Conservation (phyloP, 2,329 filamentous ascomycete species). For the Trichophyton equinum region DNA sequence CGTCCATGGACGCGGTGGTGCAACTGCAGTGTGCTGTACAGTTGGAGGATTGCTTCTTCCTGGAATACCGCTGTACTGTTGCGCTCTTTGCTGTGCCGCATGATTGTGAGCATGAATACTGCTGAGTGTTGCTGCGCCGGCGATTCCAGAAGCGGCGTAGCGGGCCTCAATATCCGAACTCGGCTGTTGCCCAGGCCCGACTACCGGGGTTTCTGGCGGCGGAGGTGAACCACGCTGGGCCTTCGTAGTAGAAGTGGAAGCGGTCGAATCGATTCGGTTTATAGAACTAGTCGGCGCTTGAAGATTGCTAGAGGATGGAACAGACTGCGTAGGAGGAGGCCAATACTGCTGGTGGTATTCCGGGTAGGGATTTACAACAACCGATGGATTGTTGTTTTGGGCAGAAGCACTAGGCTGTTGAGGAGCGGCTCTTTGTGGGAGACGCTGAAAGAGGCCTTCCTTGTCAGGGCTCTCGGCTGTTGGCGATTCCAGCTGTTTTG, state of each 20-base stretch:
- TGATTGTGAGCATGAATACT: slow-evolving; percentile 63
- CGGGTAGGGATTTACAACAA: slow-evolving; percentile 33
- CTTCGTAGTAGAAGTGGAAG: slow-evolving; percentile 83
- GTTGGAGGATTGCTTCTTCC: slow-evolving; percentile 19
- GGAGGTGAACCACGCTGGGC: slow-evolving; percentile 88
- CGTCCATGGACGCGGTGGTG: slow-evolving; percentile 64
- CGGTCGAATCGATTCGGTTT: slow-evolving; percentile 61
- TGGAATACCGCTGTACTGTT: slow-evolving; percentile 56
- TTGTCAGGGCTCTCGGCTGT: slow-evolving; percentile 64
- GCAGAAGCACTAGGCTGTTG: slow-evolving; percentile 6
- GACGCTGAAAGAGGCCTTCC: slow-evolving; percentile 65
- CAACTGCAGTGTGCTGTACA: slow-evolving; percentile 23
- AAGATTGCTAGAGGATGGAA: slow-evolving; percentile 17
- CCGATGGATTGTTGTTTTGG: slow-evolving; percentile 14
- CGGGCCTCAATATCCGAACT: slow-evolving; percentile 78
- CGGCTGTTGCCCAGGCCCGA: slow-evolving; percentile 56
- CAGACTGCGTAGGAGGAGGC: slow-evolving; percentile 36
- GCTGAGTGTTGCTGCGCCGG: slow-evolving; percentile 69
- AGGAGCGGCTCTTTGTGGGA: slow-evolving; percentile 31
- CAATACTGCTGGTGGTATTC: slow-evolving; percentile 52
- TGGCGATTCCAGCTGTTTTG: slow-evolving; percentile 69
- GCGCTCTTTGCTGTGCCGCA: slow-evolving; percentile 65
- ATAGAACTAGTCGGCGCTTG: slow-evolving; percentile 44
- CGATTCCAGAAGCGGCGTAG: slow-evolving; percentile 83
- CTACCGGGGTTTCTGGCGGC: slow-evolving; percentile 80